phyloP scores from a whole-genome alignment of 2,329 filamentous ascomycete species.

The Periglandula ipomoeae region DNA sequence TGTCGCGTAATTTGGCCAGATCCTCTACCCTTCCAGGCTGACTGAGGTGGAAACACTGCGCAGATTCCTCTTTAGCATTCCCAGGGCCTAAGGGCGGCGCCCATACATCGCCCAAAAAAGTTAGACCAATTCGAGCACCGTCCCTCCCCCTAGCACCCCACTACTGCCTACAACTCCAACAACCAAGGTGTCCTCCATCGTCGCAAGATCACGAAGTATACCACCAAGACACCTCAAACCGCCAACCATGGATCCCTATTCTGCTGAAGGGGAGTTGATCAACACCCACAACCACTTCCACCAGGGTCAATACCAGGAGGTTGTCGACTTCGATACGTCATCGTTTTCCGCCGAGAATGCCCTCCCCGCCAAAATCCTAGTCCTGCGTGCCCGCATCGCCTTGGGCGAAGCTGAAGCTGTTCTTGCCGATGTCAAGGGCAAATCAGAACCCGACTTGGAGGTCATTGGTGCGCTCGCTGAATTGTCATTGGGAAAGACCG shows the following conservation, averaged over 20 bases:
- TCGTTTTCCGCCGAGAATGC: slow-evolving; percentile 71
- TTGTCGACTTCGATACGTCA: slow-evolving; percentile 76
- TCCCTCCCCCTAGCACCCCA: background rate
- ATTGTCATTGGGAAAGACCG: slow-evolving; percentile 48
- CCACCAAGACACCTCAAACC: slow-evolving; percentile 8
- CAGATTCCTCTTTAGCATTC: no score
- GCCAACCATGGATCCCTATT: slow-evolving; percentile 59
- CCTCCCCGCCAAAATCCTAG: slow-evolving; percentile 66
- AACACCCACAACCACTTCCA: slow-evolving; percentile 64
- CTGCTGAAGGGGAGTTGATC: slow-evolving; percentile 61
- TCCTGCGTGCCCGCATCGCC: slow-evolving; percentile 75
- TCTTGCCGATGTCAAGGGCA: slow-evolving; percentile 56
- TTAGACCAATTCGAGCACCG: background rate
- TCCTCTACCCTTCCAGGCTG: no score
- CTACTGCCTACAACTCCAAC: slow-evolving; percentile 6
- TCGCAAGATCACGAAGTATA: background rate
- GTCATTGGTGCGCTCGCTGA: slow-evolving; percentile 72
- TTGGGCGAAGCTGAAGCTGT: slow-evolving; percentile 70
- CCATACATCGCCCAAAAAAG: background rate
- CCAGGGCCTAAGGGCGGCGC: background rate
- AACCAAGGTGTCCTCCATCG: slow-evolving; percentile 8
- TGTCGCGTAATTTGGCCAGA: no score
- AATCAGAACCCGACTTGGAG: slow-evolving; percentile 60
- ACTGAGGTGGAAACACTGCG: no score
- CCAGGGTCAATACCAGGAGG: slow-evolving; percentile 77